These are phyloP conservation scores for Teunomyces gatunensis DNA, from an alignment of 805 yeast genomes.

Conservation along the genomic window DNA sequence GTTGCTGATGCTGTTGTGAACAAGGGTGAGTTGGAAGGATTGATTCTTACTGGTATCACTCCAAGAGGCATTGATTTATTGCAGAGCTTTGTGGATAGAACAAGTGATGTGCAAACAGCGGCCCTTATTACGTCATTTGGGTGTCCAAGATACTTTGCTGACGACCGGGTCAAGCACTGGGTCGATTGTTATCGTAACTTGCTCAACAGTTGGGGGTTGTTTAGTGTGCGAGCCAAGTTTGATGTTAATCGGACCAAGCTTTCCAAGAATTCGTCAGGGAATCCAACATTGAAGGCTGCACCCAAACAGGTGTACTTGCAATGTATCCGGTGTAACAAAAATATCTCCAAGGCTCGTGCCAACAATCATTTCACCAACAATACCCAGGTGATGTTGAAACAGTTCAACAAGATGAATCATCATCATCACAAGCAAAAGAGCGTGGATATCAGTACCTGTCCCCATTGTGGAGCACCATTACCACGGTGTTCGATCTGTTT, in stretches of 20 bases:
- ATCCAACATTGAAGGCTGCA: slow-evolving; percentile 44
- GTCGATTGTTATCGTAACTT: slow-evolving; percentile 62
- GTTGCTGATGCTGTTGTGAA: slow-evolving; percentile 68
- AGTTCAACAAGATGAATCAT: slow-evolving; percentile 29
- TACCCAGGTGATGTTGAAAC: slow-evolving; percentile 26
- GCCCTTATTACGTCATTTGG: slow-evolving; percentile 78
- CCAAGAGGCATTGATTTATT: slow-evolving; percentile 76
- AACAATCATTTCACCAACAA: slow-evolving; percentile 15
- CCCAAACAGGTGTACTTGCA: slow-evolving; percentile 79
- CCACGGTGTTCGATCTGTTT: slow-evolving; percentile 92
- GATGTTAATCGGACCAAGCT: slow-evolving; percentile 75
- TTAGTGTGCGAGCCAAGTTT: slow-evolving; percentile 75
- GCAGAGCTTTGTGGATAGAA: slow-evolving; percentile 84
- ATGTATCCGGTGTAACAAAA: slow-evolving; percentile 79
- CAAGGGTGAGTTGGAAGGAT: slow-evolving; percentile 87
- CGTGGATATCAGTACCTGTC: slow-evolving; percentile 48
- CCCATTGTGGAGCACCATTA: slow-evolving; percentile 81
- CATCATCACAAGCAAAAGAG: slow-evolving; percentile 12
- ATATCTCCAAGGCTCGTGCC: slow-evolving; percentile 43
- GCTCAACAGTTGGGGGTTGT: slow-evolving; percentile 78
- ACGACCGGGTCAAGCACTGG: slow-evolving; percentile 77
- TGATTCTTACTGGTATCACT: slow-evolving; percentile 88
- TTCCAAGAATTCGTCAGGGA: slow-evolving; percentile 52
- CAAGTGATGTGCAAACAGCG: slow-evolving; percentile 90
- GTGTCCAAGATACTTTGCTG: slow-evolving; percentile 78